Evolutionary conservation across 257 asterid genomes (phyloP).

Genomic region (Paraleonurus japonicus): DNA sequence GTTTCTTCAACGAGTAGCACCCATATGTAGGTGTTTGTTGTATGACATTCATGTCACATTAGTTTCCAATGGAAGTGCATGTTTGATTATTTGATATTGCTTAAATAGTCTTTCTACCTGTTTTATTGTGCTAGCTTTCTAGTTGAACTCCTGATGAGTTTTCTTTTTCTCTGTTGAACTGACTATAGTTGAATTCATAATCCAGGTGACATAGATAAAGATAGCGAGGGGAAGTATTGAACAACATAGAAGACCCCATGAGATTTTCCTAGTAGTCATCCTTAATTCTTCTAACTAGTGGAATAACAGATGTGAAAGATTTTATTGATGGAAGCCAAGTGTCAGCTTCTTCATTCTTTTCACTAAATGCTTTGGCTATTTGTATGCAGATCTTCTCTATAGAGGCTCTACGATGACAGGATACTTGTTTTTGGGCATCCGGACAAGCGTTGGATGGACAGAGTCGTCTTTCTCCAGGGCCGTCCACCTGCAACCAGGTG

Average conservation of each 20-base stretch:
- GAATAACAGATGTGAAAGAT: not conserved
- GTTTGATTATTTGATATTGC: slow-evolving; percentile 1
- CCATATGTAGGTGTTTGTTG: not conserved
- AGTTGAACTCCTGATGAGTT: not conserved
- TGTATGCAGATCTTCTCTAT: slow-evolving; percentile 28
- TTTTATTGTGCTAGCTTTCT: not conserved
- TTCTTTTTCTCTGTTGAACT: slow-evolving; percentile 10
- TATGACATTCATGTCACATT: not conserved
- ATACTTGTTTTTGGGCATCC: slow-evolving; percentile 85
- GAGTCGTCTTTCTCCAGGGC: slow-evolving; percentile 60
- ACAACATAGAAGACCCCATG: not conserved
- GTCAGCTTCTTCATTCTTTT: not conserved
- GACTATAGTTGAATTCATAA: not conserved
- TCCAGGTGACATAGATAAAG: not conserved
- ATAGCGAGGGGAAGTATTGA: not conserved
- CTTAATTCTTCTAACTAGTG: not conserved
- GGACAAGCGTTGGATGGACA: slow-evolving; percentile 73
- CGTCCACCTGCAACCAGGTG: slow-evolving; percentile 59
- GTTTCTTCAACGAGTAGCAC: not conserved
- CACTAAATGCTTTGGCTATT: slow-evolving; percentile 4
- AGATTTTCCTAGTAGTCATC: not conserved
- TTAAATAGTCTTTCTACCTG: not conserved
- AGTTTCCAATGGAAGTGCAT: not conserved
- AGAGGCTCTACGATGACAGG: slow-evolving; percentile 64
- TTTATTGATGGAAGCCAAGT: slow-evolving; percentile 24